These are phyloP conservation scores for Cephalotrichum gorgonifer DNA, from an alignment of 2,329 filamentous ascomycete genomes.

Conservation along the genomic window DNA sequence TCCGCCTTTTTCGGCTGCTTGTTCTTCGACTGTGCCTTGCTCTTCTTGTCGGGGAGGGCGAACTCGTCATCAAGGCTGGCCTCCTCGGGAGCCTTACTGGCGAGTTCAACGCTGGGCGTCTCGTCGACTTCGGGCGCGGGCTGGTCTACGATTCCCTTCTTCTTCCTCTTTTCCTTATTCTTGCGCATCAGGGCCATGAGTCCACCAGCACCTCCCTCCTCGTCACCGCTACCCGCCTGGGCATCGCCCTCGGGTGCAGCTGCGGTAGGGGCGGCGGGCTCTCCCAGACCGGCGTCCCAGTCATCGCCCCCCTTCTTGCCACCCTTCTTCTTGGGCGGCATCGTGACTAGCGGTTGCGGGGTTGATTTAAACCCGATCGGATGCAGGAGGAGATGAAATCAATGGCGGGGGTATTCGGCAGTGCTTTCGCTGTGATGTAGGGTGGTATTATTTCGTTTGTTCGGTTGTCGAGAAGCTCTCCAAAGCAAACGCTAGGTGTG, in stretches of 20 bases:
- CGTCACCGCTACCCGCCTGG: constrained; percentile 40
- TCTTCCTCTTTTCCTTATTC: constrained; percentile 78
- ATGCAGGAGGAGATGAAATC: neutral
- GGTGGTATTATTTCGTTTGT: neutral
- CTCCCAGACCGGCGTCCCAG: constrained; percentile 90
- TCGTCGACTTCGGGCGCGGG: constrained; percentile 45
- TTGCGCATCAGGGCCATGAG: constrained; percentile 73
- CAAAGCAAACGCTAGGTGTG: neutral
- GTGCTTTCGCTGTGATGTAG: too few species aligned
- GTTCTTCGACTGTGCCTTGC: constrained; percentile 47
- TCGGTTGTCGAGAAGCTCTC: neutral
- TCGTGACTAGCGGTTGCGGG: constrained; percentile 30
- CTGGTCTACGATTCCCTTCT: constrained; percentile 69
- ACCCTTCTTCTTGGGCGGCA: constrained; percentile 91
- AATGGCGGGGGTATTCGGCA: neutral
- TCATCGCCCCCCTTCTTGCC: constrained; percentile 78
- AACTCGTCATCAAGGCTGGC: constrained; percentile 80
- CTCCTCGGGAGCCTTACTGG: constrained; percentile 63
- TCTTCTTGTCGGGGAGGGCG: constrained; percentile 66
- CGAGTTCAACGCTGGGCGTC: constrained; percentile 3
- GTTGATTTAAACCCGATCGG: neutral
- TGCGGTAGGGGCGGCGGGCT: constrained; percentile 41
- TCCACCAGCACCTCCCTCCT: constrained; percentile 48
- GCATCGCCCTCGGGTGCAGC: constrained; percentile 36
- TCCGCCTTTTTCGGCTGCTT: constrained; percentile 29